phyloP scores from a whole-genome alignment of 345 rosid species.

The Brassica napus region DNA sequence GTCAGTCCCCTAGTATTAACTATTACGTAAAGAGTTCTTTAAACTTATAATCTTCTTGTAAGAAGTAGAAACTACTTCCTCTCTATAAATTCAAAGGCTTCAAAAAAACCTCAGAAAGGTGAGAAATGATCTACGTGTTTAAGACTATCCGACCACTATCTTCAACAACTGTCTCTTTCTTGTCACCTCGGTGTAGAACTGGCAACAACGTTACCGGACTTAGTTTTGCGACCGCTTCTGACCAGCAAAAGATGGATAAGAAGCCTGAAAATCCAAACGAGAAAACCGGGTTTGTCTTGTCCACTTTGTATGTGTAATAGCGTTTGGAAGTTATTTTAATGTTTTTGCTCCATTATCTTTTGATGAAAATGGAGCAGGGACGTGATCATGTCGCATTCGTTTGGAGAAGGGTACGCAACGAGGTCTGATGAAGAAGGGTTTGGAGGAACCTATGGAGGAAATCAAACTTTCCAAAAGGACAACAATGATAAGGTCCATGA shows the following conservation, averaged over 20 bases:
- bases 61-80: not conserved
- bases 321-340: not conserved
- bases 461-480: slow-evolving; percentile 38
- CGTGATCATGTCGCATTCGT: slow-evolving; percentile 63
- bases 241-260: slow-evolving; percentile 39
- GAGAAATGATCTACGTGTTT: slow-evolving; percentile 45
- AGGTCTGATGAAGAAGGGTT: slow-evolving; percentile 86
- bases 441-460: slow-evolving; percentile 69
- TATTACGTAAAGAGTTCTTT: not conserved
- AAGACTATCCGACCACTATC: slow-evolving; percentile 39
- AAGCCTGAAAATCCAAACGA: slow-evolving; percentile 33
- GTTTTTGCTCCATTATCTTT: not conserved
- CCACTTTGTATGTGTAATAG: not conserved
- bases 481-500: slow-evolving; percentile 40
- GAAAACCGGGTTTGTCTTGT: slow-evolving; percentile 33
- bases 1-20: not conserved
- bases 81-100: slow-evolving; percentile 20
- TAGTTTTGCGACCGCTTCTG: slow-evolving; percentile 31
- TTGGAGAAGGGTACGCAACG: slow-evolving; percentile 74
- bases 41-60: not conserved
- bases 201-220: slow-evolving; percentile 29
- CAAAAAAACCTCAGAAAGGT: not conserved
- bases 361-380: slow-evolving; percentile 43
- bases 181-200: slow-evolving; percentile 12
- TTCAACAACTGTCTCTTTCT: slow-evolving; percentile 18